These are phyloP conservation scores for Trichophyton equinum DNA, from an alignment of 2,329 filamentous ascomycete genomes.

Conservation along the genomic window DNA sequence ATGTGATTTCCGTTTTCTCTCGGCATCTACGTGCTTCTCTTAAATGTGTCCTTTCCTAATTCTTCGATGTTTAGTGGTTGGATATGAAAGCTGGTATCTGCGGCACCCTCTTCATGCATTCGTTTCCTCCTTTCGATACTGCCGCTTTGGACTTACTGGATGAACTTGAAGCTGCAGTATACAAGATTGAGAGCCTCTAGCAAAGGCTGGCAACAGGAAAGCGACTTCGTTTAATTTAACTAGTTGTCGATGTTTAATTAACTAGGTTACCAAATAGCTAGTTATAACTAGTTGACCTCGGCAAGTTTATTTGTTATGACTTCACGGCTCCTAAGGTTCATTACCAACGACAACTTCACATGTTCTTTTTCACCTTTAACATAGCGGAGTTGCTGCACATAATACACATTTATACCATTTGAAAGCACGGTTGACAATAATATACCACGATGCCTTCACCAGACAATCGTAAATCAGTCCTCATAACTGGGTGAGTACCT, in stretches of 20 bases:
- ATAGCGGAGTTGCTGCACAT: too few relatives aligned
- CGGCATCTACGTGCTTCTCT: too few relatives aligned
- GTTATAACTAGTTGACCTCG: too few relatives aligned
- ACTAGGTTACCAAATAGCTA: too few relatives aligned
- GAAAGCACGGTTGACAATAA: too few relatives aligned
- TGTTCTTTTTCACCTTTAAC: too few relatives aligned
- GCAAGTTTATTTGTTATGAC: too few relatives aligned
- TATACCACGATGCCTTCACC: conserved; percentile 1
- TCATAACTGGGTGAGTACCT: conserved; percentile 31
- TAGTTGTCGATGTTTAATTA: too few relatives aligned
- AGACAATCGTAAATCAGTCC: conserved; percentile 28
- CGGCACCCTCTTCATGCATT: conserved; percentile 6
- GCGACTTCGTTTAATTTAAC: too few relatives aligned
- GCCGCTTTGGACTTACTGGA: conserved; percentile 4
- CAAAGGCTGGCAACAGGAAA: not conserved
- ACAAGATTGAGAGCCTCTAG: not conserved
- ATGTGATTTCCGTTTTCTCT: not conserved
- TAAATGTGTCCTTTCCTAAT: not conserved
- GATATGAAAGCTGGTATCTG: conserved; percentile 7
- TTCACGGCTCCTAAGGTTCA: too few relatives aligned
- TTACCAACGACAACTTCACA: too few relatives aligned
- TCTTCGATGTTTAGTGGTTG: not conserved
- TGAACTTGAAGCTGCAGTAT: conserved; percentile 4
- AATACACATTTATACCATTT: too few relatives aligned
- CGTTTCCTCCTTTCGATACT: conserved; percentile 3